Percentiles rank a stretch among this genome's conserved stretches.
Evolutionary conservation across 176 grass and related monocot species (phyloP).

Genomic region (Coix lacrymajobi): DNA sequence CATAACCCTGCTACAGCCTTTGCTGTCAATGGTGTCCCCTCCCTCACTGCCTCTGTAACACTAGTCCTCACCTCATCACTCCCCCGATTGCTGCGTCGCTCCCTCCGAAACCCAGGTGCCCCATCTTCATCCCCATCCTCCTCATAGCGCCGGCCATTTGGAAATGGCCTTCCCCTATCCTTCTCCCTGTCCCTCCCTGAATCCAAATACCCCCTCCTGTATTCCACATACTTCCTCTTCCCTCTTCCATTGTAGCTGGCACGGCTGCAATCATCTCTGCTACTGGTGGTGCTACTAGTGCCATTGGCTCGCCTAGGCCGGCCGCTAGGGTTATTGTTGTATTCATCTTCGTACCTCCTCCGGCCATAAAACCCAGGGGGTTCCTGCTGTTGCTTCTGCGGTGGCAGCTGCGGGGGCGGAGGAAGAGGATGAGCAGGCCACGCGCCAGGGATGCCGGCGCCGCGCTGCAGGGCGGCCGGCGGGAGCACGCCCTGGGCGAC

Average conservation of each 20-base stretch:
- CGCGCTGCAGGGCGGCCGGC: conserved; percentile 42
- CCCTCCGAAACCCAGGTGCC: conserved; percentile 54
- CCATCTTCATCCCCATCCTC: conserved; percentile 60
- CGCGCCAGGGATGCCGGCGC: conserved; percentile 14
- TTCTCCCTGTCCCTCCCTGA: conserved; percentile 52
- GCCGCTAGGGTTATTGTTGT: conserved; percentile 24
- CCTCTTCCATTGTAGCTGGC: conserved; percentile 51
- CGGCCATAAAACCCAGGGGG: conserved; percentile 19
- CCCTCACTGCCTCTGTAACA: conserved; percentile 32
- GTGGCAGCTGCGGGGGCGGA: conserved; percentile 7
- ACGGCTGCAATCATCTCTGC: conserved; percentile 38
- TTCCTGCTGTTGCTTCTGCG: conserved; percentile 15
- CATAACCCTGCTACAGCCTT: conserved; percentile 43
- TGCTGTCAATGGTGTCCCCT: conserved; percentile 28
- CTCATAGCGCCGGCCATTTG: conserved; percentile 46
- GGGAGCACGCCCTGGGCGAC: conserved; percentile 74
- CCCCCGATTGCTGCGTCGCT: conserved; percentile 14
- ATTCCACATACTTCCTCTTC: conserved; percentile 52
- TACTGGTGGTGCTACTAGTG: conserved; percentile 8
- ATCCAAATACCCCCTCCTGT: conserved; percentile 49
- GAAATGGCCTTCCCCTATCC: conserved; percentile 39
- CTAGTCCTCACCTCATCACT: conserved; percentile 56
- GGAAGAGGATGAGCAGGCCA: conserved; percentile 19
- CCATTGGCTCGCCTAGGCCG: conserved; percentile 25
- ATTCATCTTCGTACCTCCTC: conserved; percentile 64